Base-by-base conservation (phyloP, 1,284 basidiomycete genomes). In the Microbotryum lychnidis-dioicae region DNA sequence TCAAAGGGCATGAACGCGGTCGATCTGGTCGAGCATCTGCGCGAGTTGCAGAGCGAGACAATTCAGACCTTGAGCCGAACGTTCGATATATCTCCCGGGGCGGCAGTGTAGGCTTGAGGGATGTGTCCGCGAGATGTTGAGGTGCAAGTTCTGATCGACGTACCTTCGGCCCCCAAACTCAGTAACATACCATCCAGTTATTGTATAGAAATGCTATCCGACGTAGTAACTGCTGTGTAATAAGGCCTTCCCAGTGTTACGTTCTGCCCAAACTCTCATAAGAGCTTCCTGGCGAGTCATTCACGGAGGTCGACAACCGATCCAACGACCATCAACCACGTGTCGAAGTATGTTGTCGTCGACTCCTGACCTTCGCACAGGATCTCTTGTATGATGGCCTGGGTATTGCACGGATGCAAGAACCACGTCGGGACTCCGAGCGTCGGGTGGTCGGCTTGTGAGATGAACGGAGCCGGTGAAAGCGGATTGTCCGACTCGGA, bases 401-500 rank as follows among this genome's bases (percentile, higher is more conserved):
- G 79, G 4, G 85, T 87, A 73, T 87, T 84, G 72, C 88, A 91
- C 8, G 88, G 88, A 72, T 91, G 88, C 48, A 91, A 76, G 72
- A 85, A 89, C 87, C 87, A 91, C 59, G 82, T 84, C 14, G 85
- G 84, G 9, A 77, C 82, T 20, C 83, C 84, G 21, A 86, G 77
- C 3, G 80, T 82, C 0, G 87, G 89, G 71, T 91, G 89, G 61
- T 91, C 89, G 20, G 86, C 87, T 69, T 89, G 87, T 6, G 87
- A 87, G 16, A 91, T 75, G 33, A 90, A 74, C 20, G 89, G 87
- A 70, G 89, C 23, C 0, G 48, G 37, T 8, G 21, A 46, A 1
- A 14, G 25, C 1, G 12, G 29, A 18, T 45, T 16, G 51, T 27
- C 29, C 9, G 18, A 10, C 14, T 25, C 25, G 27, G 45, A 14